Conservation (phyloP, 148 eudicot genomes). For the Rhododendron ferrugineum region DNA sequence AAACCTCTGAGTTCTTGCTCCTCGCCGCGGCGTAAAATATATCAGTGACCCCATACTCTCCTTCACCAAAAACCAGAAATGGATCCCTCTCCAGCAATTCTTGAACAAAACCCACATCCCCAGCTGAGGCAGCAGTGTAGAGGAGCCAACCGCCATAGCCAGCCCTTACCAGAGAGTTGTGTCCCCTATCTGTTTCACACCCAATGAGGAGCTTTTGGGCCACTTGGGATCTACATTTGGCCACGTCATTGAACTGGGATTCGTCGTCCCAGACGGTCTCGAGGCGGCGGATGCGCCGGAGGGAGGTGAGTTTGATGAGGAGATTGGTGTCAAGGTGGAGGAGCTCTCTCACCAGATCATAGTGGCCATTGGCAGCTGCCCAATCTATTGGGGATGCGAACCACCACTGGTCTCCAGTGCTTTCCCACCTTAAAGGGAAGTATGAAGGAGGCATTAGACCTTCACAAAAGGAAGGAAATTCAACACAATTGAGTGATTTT, state of each 20-base stretch:
- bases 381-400: conserved; percentile 79
- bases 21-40: conserved; percentile 73
- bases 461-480: background rate
- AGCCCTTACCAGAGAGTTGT: conserved; percentile 54
- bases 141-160: conserved; percentile 92
- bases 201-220: conserved; percentile 47
- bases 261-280: conserved; percentile 80
- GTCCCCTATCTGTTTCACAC: conserved; percentile 34
- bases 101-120: conserved; percentile 57
- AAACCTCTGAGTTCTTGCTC: conserved; percentile 55
- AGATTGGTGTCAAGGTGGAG: conserved; percentile 65
- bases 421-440: conserved; percentile 75
- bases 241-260: conserved; percentile 29
- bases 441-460: conserved; percentile 28
- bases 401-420: conserved; percentile 92
- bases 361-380: conserved; percentile 81
- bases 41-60: conserved; percentile 76
- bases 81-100: conserved; percentile 56
- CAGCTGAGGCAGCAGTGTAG: conserved; percentile 81
- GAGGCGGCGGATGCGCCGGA: conserved; percentile 61
- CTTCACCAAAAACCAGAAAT: conserved; percentile 59
- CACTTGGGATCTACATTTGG: conserved; percentile 50
- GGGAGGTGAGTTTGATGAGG: conserved; percentile 76
- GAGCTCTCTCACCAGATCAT: conserved; percentile 59
- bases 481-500: conserved; percentile 10